Base-by-base conservation (phyloP, 1,284 basidiomycete species). In the Mycena citricolor region DNA sequence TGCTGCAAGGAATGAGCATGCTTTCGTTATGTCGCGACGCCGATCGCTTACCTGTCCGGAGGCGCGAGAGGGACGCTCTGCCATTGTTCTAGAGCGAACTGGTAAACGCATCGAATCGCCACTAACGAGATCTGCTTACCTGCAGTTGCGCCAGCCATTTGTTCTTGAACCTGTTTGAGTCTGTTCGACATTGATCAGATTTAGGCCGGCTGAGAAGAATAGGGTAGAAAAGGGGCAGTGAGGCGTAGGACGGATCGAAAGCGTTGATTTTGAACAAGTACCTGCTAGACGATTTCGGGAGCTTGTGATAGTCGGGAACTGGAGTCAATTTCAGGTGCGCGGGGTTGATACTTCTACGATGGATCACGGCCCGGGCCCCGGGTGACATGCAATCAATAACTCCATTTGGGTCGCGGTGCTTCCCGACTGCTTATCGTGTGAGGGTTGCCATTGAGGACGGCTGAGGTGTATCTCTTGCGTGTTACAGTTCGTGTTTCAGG, bases 61-160 rank as follows among this genome's bases (percentile, higher is more conserved):
- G 89, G 89, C 22, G 90, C 88, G 49, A 88, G 79, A 24, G 87
- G 84, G 19, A 91, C 84, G 42, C 68, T 61, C 46, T 81, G 69
- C 85, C 86, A 90, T 38, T 69, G 65, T 70, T 88, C 86, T 88
- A 63, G 36, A 31, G 46, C 32, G 39, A 55, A 48, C 54, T 30
- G 31, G 44, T 32, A 32, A 36, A 36, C 14, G 12, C 36, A 39
- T 24, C 35, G 43, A 47, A 43, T 42, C 29, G 20, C 41, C 32
- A 22, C 33, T 44, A 39, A 29, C 26, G 16, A 23, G 23, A 38
- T 42, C 25, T 42, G 54, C 70, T 34, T 57, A 81, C 82, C 83
- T 66, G 73, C 69, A 28, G 74, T 57, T 51, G 42, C 50, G 46
- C 50, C 58, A 51, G 55, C 52, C 50, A 69, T 58, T 46, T 67